Percentiles rank a stretch among this genome's conserved stretches.
Evolutionary conservation across 441 rosid species (phyloP).

Genomic region (Arabidopsis hybrid): DNA sequence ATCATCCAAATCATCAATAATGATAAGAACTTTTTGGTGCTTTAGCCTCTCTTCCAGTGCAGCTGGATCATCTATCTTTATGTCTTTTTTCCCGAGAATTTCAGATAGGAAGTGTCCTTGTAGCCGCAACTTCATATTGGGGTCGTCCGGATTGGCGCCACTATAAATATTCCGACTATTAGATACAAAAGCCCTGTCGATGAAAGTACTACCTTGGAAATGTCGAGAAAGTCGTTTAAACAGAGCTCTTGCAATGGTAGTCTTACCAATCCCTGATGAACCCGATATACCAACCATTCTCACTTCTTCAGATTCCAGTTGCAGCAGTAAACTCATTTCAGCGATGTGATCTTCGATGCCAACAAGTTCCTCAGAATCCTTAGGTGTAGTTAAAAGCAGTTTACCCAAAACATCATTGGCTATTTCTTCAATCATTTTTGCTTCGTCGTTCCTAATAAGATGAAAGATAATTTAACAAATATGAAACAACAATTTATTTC

Average conservation of each 20-base stretch:
- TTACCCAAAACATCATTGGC: slow-evolving; percentile 3
- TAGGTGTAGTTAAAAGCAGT: neutral
- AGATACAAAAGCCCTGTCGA: neutral
- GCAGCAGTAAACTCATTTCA: neutral
- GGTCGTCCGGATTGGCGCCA: neutral
- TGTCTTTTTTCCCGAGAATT: neutral
- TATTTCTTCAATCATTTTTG: slow-evolving; percentile 1
- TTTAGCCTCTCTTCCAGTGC: neutral
- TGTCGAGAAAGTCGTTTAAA: neutral
- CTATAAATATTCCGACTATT: neutral
- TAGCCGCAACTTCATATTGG: neutral
- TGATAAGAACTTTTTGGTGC: neutral
- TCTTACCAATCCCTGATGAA: neutral
- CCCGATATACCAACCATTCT: slow-evolving; percentile 18
- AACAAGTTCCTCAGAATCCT: neutral
- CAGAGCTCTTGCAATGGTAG: slow-evolving; percentile 10
- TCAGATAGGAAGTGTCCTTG: neutral
- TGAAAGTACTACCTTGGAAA: neutral
- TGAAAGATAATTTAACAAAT: neutral
- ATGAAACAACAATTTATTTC: neutral
- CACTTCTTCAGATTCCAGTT: neutral
- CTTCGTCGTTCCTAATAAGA: neutral
- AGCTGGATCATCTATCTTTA: neutral
- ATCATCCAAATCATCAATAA: neutral
- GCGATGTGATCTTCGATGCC: slow-evolving; percentile 2